Base-by-base conservation (phyloP, 2,329 filamentous ascomycete species). In the Aspergillus udagawae region DNA sequence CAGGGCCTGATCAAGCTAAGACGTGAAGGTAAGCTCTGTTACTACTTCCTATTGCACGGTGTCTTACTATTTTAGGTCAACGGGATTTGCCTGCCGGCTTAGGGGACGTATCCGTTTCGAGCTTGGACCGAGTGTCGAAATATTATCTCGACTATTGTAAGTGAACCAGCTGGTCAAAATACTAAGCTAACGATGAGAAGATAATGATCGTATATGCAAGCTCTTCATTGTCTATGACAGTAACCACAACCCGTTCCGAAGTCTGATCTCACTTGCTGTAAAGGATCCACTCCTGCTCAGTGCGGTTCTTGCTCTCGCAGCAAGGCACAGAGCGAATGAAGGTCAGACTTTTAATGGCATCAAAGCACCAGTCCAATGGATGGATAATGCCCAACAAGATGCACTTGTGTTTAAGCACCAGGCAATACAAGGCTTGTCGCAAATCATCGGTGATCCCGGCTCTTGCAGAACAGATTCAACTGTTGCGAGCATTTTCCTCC, bases 371-470 rank as follows among this genome's bases (percentile, higher is more conserved):
- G 57, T 29, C 21, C 56, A 54, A 3, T 52, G 41, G 41, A 44
- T 21, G 2, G 41, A 21, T 6, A 63, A 63, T 51, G 62, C 67
- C 10, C 60, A 71, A 51, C 63, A 59, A 1, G 65, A 72, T 57
- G 72, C 72, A 3, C 64, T 74, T 25, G 58, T 52, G 1, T 74
- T 68, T 54, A 74, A 74, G 45, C 65, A 72, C 21, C 68, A 67
- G 32, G 70, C 72, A 1, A 72, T 74, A 38, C 67, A 69, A 47
- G 65, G 66, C 5, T 59, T 74, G 4, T 66, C 69, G 2, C 55
- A 57, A 7, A 58, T 58, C 1, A 28, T 74, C 5, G 32, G 57
- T 1, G 57, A 66, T 41, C 25, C 57, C 5, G 27, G 44, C 7
- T 17, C 56, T 5, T 53, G 52, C 28, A 61, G 57, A n/a, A 61